Evolutionary conservation across 2,329 filamentous ascomycete species (phyloP).

Genomic region (Chaetomium sp.): DNA sequence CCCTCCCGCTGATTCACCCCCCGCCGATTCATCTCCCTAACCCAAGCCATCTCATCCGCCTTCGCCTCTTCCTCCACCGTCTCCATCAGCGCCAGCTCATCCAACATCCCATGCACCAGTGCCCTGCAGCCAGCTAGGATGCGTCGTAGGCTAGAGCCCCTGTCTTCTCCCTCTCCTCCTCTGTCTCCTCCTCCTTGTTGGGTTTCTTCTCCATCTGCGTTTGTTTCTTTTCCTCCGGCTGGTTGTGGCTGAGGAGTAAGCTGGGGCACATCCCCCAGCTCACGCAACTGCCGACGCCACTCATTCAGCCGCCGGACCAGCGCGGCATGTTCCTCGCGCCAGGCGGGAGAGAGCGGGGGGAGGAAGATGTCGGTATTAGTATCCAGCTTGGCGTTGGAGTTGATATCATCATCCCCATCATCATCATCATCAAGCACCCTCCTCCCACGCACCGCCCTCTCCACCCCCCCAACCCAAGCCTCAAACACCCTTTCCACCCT

Average conservation of each 20-base stretch:
- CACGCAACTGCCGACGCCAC: conserved; percentile 44
- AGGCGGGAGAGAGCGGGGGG: conserved; percentile 47
- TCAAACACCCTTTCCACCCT: conserved; percentile 44
- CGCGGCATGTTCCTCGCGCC: conserved; percentile 52
- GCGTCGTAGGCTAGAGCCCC: conserved; percentile 32
- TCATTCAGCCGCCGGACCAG: conserved; percentile 49
- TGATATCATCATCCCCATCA: conserved; percentile 14
- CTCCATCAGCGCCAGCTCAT: conserved; percentile 57
- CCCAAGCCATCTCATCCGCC: conserved; percentile 52
- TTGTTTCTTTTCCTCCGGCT: too few relatives aligned
- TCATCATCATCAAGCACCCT: conserved; percentile 6
- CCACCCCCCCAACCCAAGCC: conserved; percentile 27
- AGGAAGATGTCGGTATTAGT: conserved; percentile 28
- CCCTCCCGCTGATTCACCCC: conserved; percentile 21
- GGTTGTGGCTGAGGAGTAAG: neutral
- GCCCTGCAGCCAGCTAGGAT: conserved; percentile 42
- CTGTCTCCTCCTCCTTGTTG: too few relatives aligned
- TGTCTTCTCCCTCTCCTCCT: neutral
- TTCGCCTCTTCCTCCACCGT: conserved; percentile 54
- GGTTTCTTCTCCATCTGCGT: too few relatives aligned
- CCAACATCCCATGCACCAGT: conserved; percentile 53
- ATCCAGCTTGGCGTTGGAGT: too few relatives aligned
- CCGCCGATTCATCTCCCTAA: conserved; percentile 45
- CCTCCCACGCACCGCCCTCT: conserved; percentile 26
- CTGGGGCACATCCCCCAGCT: conserved; percentile 32